Percentiles rank a stretch among this genome's conserved stretches.
phyloP scores from a whole-genome alignment of 495 filamentous ascomycete species.

The Penicillium pulvis region DNA sequence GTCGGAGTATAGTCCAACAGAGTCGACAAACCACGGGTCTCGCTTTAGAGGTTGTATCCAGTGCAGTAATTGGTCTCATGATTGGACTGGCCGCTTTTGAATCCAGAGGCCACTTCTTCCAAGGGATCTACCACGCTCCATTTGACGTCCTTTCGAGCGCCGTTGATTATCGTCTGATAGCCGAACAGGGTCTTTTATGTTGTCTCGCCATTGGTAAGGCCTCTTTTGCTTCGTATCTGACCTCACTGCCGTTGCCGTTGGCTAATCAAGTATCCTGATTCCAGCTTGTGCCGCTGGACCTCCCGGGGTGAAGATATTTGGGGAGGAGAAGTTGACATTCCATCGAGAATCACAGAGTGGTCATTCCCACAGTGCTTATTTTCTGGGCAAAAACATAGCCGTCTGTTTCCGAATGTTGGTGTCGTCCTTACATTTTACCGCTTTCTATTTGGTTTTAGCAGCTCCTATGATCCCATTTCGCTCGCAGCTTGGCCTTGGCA shows the following conservation, averaged over 20 bases:
- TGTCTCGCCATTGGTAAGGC: constrained; percentile 52
- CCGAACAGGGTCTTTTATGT: constrained; percentile 51
- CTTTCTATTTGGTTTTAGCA: constrained; percentile 44
- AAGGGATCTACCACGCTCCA: constrained; percentile 48
- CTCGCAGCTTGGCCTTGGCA: constrained; percentile 45
- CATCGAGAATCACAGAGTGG: constrained; percentile 54
- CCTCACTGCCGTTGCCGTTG: background rate
- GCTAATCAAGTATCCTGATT: background rate
- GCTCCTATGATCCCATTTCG: constrained; percentile 49
- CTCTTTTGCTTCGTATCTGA: background rate
- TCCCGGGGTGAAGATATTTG: constrained; percentile 57
- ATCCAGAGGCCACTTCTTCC: constrained; percentile 53
- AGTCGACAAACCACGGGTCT: constrained; percentile 48
- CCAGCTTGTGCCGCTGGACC: constrained; percentile 47
- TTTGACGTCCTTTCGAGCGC: constrained; percentile 54
- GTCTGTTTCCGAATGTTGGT: constrained; percentile 51
- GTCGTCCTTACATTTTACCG: constrained; percentile 57
- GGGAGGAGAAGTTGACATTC: constrained; percentile 47
- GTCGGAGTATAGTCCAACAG: constrained; percentile 55
- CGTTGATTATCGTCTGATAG: constrained; percentile 48
- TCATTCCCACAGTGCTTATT: constrained; percentile 57
- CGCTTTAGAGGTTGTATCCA: constrained; percentile 54
- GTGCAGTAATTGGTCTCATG: constrained; percentile 51
- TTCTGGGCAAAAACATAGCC: constrained; percentile 55
- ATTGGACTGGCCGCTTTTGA: constrained; percentile 54